Conservation (phyloP, 176 grass and related monocot species). For the Aegilops sharonensis region DNA sequence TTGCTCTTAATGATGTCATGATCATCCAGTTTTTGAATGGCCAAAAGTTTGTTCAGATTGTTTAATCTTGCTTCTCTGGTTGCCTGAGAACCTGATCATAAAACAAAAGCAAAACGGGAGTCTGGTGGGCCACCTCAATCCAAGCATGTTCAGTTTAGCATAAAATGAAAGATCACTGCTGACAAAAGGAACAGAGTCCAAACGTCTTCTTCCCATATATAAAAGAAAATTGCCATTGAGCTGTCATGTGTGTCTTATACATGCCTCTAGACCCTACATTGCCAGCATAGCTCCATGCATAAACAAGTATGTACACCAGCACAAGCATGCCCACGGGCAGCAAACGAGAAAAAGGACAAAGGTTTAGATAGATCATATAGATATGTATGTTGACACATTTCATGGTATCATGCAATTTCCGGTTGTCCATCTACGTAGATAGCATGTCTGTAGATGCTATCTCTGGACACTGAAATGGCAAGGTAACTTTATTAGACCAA, state of each 20-base stretch:
- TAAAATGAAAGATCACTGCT: too few relatives aligned
- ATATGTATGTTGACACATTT: neutral
- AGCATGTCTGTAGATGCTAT: neutral
- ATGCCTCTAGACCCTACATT: neutral
- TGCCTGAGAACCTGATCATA: too few relatives aligned
- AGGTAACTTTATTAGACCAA: neutral
- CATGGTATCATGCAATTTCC: neutral
- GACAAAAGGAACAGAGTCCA: neutral
- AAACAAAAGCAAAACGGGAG: too few relatives aligned
- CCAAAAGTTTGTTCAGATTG: too few relatives aligned
- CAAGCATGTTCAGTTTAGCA: too few relatives aligned
- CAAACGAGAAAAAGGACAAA: neutral
- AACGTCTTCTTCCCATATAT: neutral
- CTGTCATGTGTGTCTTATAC: neutral
- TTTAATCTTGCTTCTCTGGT: too few relatives aligned
- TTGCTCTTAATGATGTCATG: too few relatives aligned
- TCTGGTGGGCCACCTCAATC: too few relatives aligned
- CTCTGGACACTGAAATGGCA: neutral
- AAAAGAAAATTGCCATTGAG: neutral
- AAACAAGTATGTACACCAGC: neutral
- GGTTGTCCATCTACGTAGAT: neutral
- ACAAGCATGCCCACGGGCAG: slow-evolving; percentile 1
- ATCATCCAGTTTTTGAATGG: too few relatives aligned
- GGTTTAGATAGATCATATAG: neutral
- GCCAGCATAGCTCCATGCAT: neutral